phyloP scores from a whole-genome alignment of 169 alveolate genomes.

The Plasmodium coatneyi region DNA sequence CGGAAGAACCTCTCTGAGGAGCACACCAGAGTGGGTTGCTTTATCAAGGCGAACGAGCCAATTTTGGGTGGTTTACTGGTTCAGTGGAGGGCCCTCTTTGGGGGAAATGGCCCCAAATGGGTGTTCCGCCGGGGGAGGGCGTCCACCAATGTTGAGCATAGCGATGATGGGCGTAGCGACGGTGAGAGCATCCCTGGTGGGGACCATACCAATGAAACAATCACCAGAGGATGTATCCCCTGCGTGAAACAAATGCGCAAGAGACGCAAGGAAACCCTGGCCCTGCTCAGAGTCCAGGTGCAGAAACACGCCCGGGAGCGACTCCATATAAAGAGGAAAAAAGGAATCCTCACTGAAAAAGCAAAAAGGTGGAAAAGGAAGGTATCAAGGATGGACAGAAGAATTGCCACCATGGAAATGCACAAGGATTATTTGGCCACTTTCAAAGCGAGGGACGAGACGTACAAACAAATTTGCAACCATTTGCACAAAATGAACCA shows the following conservation, averaged over 20 bases:
- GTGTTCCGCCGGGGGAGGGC: neutral
- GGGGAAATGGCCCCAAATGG: neutral
- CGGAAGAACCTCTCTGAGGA: neutral
- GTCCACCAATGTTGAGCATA: neutral
- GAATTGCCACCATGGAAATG: slow-evolving; percentile 7
- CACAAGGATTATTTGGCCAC: slow-evolving; percentile 21
- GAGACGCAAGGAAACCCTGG: neutral
- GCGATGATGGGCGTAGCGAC: neutral
- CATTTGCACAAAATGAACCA: slow-evolving; percentile 31
- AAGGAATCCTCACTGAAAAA: neutral
- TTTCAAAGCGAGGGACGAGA: slow-evolving; percentile 7
- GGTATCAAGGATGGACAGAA: slow-evolving; percentile 19
- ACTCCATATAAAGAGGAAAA: neutral
- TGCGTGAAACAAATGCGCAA: neutral
- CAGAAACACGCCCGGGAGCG: neutral
- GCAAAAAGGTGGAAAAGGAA: slow-evolving; percentile 7
- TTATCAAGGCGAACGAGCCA: neutral
- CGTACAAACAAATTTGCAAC: slow-evolving; percentile 7
- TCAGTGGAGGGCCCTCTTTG: slow-evolving; percentile 19
- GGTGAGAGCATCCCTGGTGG: neutral
- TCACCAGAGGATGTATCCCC: neutral
- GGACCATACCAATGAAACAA: neutral
- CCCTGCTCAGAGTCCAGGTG: slow-evolving; percentile 45
- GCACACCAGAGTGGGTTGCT: neutral
- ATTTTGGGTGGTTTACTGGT: neutral